Evolutionary conservation across 768 basidiomycete genomes (phyloP).

Genomic region (Tylopilus felleus): DNA sequence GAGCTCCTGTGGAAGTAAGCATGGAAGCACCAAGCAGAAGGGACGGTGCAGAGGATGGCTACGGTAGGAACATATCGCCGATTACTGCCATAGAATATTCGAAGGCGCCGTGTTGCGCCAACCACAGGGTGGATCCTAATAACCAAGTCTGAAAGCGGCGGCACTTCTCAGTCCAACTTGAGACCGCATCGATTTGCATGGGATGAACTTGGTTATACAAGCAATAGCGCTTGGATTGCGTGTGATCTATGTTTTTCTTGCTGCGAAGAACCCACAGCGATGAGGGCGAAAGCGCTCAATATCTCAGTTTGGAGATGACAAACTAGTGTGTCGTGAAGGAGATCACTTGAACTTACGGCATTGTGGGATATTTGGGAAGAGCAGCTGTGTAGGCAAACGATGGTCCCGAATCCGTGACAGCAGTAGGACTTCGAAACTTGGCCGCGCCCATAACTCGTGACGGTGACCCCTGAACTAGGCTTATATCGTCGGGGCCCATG

Average conservation of each 20-base stretch:
- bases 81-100: constrained; percentile 1
- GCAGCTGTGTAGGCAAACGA: not conserved
- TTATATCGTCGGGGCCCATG: not conserved
- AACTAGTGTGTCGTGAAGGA: not conserved
- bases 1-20: constrained; percentile 16
- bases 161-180: not conserved
- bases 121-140: constrained; percentile 22
- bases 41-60: constrained; percentile 12
- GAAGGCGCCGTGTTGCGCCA: not conserved
- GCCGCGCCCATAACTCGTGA: not conserved
- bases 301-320: not conserved
- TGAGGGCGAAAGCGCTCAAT: not conserved
- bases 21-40: constrained; percentile 8
- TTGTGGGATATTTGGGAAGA: not conserved
- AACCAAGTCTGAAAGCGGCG: constrained; percentile 1
- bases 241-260: not conserved
- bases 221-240: not conserved
- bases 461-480: not conserved
- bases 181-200: not conserved
- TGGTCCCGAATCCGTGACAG: not conserved
- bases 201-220: not conserved
- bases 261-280: not conserved
- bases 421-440: not conserved
- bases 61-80: not conserved
- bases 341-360: not conserved